phyloP scores from a whole-genome alignment of 106 monocot species.

The Apostasia ramifera region DNA sequence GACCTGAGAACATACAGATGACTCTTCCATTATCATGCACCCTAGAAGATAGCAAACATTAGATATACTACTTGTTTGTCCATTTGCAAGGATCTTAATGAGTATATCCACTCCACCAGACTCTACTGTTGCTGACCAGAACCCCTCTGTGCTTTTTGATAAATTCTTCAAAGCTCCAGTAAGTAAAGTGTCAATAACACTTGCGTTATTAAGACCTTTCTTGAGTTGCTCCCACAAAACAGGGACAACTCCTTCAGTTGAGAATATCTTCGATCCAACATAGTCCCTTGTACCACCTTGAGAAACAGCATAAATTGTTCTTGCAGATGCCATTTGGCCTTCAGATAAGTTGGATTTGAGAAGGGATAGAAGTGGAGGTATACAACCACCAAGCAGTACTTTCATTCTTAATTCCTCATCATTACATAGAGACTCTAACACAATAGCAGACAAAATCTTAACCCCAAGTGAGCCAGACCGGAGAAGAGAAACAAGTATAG shows the following conservation, averaged over 20 bases:
- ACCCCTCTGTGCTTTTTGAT: conserved; percentile 70
- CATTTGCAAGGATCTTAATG: conserved; percentile 67
- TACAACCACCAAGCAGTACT: conserved; percentile 94
- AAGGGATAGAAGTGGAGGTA: conserved; percentile 83
- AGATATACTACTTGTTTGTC: conserved; percentile 50
- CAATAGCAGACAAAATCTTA: conserved; percentile 68
- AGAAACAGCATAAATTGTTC: conserved; percentile 93
- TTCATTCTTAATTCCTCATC: conserved; percentile 94
- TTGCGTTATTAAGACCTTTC: conserved; percentile 51
- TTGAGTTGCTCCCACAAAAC: conserved; percentile 82
- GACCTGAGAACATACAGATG: conserved; percentile 68
- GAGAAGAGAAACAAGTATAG: conserved; percentile 91
- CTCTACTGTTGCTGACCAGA: conserved; percentile 66
- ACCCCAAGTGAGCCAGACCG: conserved; percentile 77
- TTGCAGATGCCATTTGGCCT: conserved; percentile 79
- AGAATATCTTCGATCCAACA: conserved; percentile 98
- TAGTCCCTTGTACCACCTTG: conserved; percentile 84
- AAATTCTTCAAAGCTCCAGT: conserved; percentile 84
- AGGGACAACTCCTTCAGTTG: conserved; percentile 95
- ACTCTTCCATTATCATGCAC: conserved; percentile 78
- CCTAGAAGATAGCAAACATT: conserved; percentile 96
- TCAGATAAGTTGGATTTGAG: conserved; percentile 78
- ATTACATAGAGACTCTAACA: conserved; percentile 82
- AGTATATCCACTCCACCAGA: conserved; percentile 81
- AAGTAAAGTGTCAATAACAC: conserved; percentile 55